Conservation (phyloP, 139 green algal genomes). For the Chlamydomonas sphaeroides region DNA sequence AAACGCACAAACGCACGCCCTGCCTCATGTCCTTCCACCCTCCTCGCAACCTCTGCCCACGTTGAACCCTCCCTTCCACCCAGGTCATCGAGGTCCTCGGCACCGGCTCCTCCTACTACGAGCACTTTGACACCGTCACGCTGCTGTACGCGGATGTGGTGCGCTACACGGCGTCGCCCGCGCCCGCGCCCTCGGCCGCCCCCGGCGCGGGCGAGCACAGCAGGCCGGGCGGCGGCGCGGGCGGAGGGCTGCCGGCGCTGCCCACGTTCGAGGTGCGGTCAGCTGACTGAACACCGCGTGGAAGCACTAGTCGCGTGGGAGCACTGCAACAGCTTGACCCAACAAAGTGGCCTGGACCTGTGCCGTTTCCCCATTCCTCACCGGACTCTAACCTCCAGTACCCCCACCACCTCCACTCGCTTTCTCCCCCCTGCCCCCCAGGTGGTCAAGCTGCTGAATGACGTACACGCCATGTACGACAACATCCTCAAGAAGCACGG, state of each 20-base stretch:
- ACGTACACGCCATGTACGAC: slow-evolving; percentile 29
- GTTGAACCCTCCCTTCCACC: neutral
- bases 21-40: neutral
- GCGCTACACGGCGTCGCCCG: neutral
- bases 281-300: too few species aligned
- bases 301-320: too few species aligned
- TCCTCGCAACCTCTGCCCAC: neutral
- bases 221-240: too few species aligned
- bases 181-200: too few species aligned
- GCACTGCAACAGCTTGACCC: neutral
- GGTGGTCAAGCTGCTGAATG: slow-evolving; percentile 24
- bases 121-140: slow-evolving; percentile 11
- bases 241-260: too few species aligned
- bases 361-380: neutral
- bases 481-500: slow-evolving; percentile 8
- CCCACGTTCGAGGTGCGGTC: too few species aligned
- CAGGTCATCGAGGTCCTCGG: slow-evolving; percentile 9
- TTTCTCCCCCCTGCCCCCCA: neutral
- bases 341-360: too few species aligned
- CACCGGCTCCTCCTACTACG: slow-evolving; percentile 12
- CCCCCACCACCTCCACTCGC: too few species aligned
- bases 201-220: too few species aligned
- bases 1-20: neutral
- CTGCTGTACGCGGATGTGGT: slow-evolving; percentile 34
- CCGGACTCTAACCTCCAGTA: neutral